Conservation (phyloP, 495 filamentous ascomycete species). For the Lophium mytilinum region DNA sequence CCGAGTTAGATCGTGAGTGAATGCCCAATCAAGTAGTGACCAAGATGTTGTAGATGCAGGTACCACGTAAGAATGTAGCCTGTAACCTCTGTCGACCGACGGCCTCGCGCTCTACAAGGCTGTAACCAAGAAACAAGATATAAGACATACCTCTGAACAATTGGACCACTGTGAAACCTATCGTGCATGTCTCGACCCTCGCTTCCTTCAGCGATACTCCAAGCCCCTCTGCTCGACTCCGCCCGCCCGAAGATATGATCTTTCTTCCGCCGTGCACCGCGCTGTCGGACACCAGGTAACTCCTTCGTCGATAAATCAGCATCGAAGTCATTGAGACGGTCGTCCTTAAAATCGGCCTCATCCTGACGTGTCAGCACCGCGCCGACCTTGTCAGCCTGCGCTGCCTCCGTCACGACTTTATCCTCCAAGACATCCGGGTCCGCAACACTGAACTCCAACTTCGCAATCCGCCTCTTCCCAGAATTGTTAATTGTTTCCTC, state of each 20-base stretch:
- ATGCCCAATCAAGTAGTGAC: conserved; percentile 5
- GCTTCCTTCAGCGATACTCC: conserved; percentile 18
- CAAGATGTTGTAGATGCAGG: conserved; percentile 1
- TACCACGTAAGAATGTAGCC: background rate
- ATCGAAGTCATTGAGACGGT: conserved; percentile 14
- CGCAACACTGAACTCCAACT: conserved; percentile 51
- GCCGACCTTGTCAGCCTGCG: conserved; percentile 16
- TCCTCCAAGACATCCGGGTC: conserved; percentile 23
- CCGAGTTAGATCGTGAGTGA: background rate
- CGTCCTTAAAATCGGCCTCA: conserved; percentile 5
- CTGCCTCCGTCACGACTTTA: conserved; percentile 9
- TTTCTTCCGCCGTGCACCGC: conserved; percentile 8
- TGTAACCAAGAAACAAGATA: background rate
- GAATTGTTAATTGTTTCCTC: conserved; percentile 65
- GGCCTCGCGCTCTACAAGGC: background rate
- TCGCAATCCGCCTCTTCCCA: conserved; percentile 73
- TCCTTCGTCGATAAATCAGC: conserved; percentile 20
- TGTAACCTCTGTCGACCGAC: background rate
- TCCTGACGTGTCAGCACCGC: conserved; percentile 11
- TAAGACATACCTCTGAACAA: conserved; percentile 22
- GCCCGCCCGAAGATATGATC: conserved; percentile 27
- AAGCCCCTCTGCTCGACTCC: conserved; percentile 24
- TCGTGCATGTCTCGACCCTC: conserved; percentile 13
- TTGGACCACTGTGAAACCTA: conserved; percentile 18
- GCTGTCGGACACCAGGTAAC: background rate